Conservation (phyloP, 352 stramenopile species). For the Globisporangium yorkense region DNA sequence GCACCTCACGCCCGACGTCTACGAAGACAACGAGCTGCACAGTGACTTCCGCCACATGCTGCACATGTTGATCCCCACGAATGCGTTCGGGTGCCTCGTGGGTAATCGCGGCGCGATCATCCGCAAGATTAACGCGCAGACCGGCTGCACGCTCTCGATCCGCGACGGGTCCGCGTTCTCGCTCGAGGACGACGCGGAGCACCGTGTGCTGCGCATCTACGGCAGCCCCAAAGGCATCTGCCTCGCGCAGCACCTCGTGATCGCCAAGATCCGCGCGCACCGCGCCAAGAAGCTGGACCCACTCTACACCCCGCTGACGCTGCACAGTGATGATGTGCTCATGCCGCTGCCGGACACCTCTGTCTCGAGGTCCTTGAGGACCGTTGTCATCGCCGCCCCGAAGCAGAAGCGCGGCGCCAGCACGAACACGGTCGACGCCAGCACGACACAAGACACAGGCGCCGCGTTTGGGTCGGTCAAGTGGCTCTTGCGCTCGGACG, state of each 20-base stretch:
- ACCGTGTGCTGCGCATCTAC: slow-evolving; percentile 47
- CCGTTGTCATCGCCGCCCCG: slow-evolving; percentile 19
- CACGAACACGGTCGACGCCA: background rate
- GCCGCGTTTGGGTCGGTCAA: slow-evolving; percentile 15
- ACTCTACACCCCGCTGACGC: slow-evolving; percentile 40
- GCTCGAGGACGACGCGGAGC: slow-evolving; percentile 28
- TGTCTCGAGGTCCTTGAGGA: slow-evolving; percentile 34
- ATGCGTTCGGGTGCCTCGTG: slow-evolving; percentile 42
- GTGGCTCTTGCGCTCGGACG: slow-evolving; percentile 44
- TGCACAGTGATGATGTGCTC: slow-evolving; percentile 12
- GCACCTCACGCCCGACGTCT: slow-evolving; percentile 29
- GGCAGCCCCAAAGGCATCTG: slow-evolving; percentile 53
- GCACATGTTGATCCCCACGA: slow-evolving; percentile 59
- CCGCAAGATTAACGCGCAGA: slow-evolving; percentile 35
- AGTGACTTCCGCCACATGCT: slow-evolving; percentile 49
- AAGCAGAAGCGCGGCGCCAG: background rate
- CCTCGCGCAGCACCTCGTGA: slow-evolving; percentile 52
- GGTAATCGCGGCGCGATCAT: slow-evolving; percentile 45
- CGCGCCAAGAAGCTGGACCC: slow-evolving; percentile 37
- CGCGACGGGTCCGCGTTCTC: slow-evolving; percentile 26
- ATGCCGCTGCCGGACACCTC: slow-evolving; percentile 29
- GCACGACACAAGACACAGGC: slow-evolving; percentile 4
- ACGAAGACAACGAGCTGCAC: slow-evolving; percentile 52
- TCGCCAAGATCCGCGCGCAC: slow-evolving; percentile 47
- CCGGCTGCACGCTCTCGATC: slow-evolving; percentile 50